These are phyloP conservation scores for Exophiala oligosperma DNA, from an alignment of 2,329 filamentous ascomycete species.

Conservation along the genomic window DNA sequence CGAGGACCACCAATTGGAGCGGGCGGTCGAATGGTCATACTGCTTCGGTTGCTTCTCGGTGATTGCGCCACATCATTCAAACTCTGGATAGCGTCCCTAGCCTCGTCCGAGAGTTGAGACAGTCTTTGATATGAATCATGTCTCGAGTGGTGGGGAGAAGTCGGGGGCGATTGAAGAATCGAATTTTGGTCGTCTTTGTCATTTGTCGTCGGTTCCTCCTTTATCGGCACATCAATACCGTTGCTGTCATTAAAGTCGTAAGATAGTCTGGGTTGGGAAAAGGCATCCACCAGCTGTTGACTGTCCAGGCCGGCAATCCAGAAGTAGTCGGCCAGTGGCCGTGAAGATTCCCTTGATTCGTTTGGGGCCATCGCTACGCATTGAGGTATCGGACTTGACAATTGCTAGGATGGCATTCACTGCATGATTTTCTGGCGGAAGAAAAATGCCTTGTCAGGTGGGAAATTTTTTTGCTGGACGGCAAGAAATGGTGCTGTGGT, in stretches of 20 bases:
- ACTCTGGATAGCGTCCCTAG: slow-evolving; percentile 50
- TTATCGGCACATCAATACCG: slow-evolving; percentile 48
- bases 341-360: slow-evolving; percentile 37
- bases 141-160: slow-evolving; percentile 36
- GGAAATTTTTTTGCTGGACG: background rate
- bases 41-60: slow-evolving; percentile 62
- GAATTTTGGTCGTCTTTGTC: slow-evolving; percentile 52
- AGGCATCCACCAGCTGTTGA: slow-evolving; percentile 47
- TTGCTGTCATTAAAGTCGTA: slow-evolving; percentile 40
- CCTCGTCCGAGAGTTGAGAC: slow-evolving; percentile 37
- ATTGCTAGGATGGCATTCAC: background rate
- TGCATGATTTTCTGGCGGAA: background rate
- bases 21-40: slow-evolving; percentile 54
- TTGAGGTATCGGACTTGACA: background rate
- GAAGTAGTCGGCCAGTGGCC: slow-evolving; percentile 66
- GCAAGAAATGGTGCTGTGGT: background rate
- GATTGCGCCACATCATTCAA: slow-evolving; percentile 48
- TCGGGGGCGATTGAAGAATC: slow-evolving; percentile 40
- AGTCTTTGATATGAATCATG: slow-evolving; percentile 44
- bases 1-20: slow-evolving; percentile 32
- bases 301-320: slow-evolving; percentile 59
- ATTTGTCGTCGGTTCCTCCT: slow-evolving; percentile 60
- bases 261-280: slow-evolving; percentile 23
- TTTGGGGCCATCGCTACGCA: slow-evolving; percentile 9
- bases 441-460: background rate